Conservation (phyloP, 441 rosid genomes). For the Croton laevigatus region DNA sequence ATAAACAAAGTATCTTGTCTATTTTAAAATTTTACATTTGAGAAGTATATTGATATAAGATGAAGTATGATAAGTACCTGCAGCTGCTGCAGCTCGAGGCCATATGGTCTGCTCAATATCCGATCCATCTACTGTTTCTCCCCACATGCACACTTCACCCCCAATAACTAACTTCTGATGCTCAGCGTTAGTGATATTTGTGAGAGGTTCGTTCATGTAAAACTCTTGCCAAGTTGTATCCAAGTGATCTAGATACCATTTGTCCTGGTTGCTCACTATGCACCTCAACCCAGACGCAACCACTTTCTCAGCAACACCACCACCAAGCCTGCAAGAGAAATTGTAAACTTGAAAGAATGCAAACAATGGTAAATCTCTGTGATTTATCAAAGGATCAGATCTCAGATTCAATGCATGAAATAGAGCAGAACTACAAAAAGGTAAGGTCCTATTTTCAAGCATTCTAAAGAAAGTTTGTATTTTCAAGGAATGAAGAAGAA, state of each 20-base stretch:
- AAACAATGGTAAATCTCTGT: not conserved
- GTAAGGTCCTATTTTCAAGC: not conserved
- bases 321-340: constrained; percentile 50
- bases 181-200: constrained; percentile 37
- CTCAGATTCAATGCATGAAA: not conserved
- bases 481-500: not conserved
- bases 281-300: constrained; percentile 63
- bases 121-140: constrained; percentile 61
- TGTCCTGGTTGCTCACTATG: constrained; percentile 77
- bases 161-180: constrained; percentile 64
- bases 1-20: not conserved
- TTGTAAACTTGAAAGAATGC: not conserved
- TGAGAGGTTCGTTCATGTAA: constrained; percentile 57
- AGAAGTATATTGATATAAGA: not conserved
- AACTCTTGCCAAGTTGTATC: constrained; percentile 56
- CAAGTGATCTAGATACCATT: constrained; percentile 71
- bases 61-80: constrained; percentile 37
- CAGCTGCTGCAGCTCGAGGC: constrained; percentile 86
- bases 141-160: constrained; percentile 89
- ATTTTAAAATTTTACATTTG: too few species aligned
- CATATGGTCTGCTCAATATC: constrained; percentile 70
- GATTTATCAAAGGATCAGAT: not conserved
- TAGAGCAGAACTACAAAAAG: not conserved
- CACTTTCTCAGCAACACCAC: constrained; percentile 53
- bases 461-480: not conserved